Conservation (phyloP, 495 filamentous ascomycete genomes). For the Talaromyces proteolyticus region DNA sequence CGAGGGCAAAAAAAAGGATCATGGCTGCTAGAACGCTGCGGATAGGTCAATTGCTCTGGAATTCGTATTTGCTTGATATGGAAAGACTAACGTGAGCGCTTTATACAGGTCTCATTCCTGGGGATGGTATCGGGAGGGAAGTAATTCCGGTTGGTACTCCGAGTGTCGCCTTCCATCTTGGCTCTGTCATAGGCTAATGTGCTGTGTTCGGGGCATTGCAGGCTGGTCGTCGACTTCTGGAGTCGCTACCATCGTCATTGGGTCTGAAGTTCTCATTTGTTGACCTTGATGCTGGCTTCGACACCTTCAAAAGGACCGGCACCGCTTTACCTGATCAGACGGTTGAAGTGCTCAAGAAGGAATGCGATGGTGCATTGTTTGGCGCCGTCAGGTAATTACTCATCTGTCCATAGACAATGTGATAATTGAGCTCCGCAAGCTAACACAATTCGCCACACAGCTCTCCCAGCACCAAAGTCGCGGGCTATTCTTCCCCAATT, state of each 20-base stretch:
- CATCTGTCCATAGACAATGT: not conserved
- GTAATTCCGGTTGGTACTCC: constrained; percentile 69
- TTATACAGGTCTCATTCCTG: constrained; percentile 82
- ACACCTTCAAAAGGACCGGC: constrained; percentile 85
- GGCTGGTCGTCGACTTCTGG: constrained; percentile 84
- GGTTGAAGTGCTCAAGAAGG: constrained; percentile 72
- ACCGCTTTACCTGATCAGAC: constrained; percentile 85
- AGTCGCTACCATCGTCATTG: constrained; percentile 77
- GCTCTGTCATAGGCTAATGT: constrained; percentile 7
- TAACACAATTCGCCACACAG: constrained; percentile 17
- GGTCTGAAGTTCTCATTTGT: constrained; percentile 90
- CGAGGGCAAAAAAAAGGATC: not conserved
- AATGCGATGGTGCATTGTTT: constrained; percentile 95
- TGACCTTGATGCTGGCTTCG: constrained; percentile 86
- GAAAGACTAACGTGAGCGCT: constrained; percentile 16
- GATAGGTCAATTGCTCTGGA: constrained; percentile 38
- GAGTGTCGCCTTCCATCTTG: not conserved
- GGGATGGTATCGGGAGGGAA: constrained; percentile 97
- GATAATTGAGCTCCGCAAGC: not conserved
- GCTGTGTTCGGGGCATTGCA: constrained; percentile 11
- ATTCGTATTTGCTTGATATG: not conserved
- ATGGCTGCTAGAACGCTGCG: constrained; percentile 47
- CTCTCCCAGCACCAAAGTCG: constrained; percentile 82
- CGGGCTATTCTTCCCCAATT: constrained; percentile 95
- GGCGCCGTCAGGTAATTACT: constrained; percentile 71